A percentile compares a stretch with the other conserved stretches of the same genome.
phyloP scores from a whole-genome alignment of 2,329 filamentous ascomycete species.

The Ophiostoma triangulosporum region DNA sequence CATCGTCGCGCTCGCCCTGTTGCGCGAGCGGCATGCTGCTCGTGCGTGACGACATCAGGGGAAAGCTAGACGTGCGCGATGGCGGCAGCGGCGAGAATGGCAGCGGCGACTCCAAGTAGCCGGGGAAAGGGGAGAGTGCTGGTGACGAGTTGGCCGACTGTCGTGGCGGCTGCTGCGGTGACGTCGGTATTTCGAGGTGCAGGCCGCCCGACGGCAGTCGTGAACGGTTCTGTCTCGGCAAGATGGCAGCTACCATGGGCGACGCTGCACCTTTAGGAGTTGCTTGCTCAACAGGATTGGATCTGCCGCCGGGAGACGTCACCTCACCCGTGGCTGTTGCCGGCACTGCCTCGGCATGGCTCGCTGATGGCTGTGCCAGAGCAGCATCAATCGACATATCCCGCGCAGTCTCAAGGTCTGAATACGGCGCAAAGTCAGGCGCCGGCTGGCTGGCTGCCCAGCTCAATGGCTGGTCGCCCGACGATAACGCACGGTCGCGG shows the following conservation, averaged over 20 bases:
- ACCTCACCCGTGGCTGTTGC: neutral
- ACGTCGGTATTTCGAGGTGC: conserved; percentile 31
- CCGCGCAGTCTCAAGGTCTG: neutral
- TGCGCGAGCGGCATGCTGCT: neutral
- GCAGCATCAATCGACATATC: neutral
- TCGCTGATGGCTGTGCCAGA: neutral
- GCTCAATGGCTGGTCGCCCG: conserved; percentile 26
- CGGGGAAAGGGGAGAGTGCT: conserved; percentile 50
- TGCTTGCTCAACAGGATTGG: neutral
- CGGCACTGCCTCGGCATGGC: neutral
- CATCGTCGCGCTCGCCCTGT: neutral
- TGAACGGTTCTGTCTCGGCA: neutral
- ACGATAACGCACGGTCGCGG: conserved; percentile 33
- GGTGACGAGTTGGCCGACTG: conserved; percentile 33
- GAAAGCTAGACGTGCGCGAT: conserved; percentile 39
- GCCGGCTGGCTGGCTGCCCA: conserved; percentile 2
- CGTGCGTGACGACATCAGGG: conserved; percentile 16
- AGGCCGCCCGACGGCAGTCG: conserved; percentile 17
- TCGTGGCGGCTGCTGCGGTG: neutral
- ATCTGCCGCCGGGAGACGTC: neutral
- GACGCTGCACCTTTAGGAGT: neutral
- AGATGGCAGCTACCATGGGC: neutral
- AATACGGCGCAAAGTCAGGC: neutral
- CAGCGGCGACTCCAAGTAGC: conserved; percentile 46
- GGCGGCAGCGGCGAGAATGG: conserved; percentile 27